phyloP scores from a whole-genome alignment of 371 early-diverging fungal genomes.

The Mortierella sp. region DNA sequence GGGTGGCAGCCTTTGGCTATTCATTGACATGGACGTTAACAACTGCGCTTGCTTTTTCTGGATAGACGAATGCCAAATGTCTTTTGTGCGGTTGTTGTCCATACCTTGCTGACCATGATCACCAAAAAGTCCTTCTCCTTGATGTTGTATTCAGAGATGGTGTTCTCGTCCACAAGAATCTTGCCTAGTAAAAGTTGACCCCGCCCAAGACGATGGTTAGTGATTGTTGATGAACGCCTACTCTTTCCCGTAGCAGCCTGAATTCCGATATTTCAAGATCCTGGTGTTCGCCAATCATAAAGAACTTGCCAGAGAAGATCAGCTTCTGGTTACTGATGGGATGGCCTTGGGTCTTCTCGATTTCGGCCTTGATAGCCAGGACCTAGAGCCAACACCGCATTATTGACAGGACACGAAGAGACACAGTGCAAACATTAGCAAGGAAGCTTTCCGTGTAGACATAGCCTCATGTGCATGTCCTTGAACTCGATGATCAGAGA shows the following conservation, averaged over 20 bases:
- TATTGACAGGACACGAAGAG: background rate
- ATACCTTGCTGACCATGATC: conserved; percentile 92
- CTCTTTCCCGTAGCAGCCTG: conserved; percentile 3
- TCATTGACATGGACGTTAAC: background rate
- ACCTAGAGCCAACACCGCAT: conserved; percentile 56
- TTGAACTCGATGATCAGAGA: too few species aligned
- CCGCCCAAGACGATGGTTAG: background rate
- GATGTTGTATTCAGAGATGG: conserved; percentile 82
- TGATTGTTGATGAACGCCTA: too few species aligned
- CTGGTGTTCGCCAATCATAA: background rate
- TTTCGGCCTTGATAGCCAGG: conserved; percentile 79
- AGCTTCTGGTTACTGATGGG: conserved; percentile 84
- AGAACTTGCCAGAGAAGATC: conserved; percentile 76
- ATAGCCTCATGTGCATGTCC: too few species aligned
- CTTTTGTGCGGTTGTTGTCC: background rate
- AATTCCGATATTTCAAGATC: background rate
- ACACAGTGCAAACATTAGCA: background rate
- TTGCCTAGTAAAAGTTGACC: conserved; percentile 71
- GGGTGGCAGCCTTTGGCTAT: conserved; percentile 40
- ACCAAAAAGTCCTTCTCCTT: conserved; percentile 93
- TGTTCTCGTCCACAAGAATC: conserved; percentile 83
- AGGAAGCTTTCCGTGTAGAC: too few species aligned
- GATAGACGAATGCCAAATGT: too few species aligned
- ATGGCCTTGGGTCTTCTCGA: conserved; percentile 76
- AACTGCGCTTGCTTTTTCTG: too few species aligned